These are phyloP conservation scores for Porpolomopsis calyptriformis DNA, from an alignment of 768 basidiomycete genomes.

Conservation along the genomic window DNA sequence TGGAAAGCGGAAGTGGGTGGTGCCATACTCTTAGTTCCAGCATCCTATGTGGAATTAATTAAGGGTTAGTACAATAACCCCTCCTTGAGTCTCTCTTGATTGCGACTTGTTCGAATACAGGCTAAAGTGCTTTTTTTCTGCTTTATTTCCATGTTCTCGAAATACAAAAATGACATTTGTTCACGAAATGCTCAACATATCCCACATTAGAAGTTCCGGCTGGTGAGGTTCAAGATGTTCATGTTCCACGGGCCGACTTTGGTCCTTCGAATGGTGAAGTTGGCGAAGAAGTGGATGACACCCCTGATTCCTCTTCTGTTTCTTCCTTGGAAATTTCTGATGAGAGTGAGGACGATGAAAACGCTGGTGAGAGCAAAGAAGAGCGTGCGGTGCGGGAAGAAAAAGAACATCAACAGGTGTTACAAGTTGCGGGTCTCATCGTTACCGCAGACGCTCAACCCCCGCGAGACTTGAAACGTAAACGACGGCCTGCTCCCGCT, in stretches of 20 bases:
- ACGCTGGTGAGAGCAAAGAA: constrained; percentile 31
- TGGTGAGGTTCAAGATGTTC: constrained; percentile 1
- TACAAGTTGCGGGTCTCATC: constrained; percentile 84
- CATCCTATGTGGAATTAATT: constrained; percentile 75
- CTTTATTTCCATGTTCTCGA: constrained; percentile 43
- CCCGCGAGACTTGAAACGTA: constrained; percentile 29
- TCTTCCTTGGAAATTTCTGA: constrained; percentile 23
- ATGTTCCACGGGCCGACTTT: neutral
- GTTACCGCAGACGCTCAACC: constrained; percentile 51
- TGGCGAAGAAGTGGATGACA: constrained; percentile 15
- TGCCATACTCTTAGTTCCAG: constrained; percentile 81
- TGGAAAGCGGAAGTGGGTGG: constrained; percentile 92
- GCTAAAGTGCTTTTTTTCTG: constrained; percentile 67
- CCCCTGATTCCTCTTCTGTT: constrained; percentile 17
- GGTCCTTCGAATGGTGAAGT: neutral
- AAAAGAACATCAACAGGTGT: constrained; percentile 65
- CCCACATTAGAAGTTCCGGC: too few relatives aligned
- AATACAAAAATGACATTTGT: constrained; percentile 21
- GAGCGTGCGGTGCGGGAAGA: constrained; percentile 54
- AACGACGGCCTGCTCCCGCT: constrained; percentile 42
- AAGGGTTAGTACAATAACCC: constrained; percentile 75
- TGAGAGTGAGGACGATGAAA: constrained; percentile 36
- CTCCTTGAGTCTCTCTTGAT: constrained; percentile 49
- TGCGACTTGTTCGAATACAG: constrained; percentile 52
- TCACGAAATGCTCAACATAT: too few relatives aligned